Percentiles rank a stretch among this genome's conserved stretches.
These are phyloP conservation scores for Hebeloma cylindrosporum DNA, from an alignment of 768 basidiomycete species.

Conservation along the genomic window DNA sequence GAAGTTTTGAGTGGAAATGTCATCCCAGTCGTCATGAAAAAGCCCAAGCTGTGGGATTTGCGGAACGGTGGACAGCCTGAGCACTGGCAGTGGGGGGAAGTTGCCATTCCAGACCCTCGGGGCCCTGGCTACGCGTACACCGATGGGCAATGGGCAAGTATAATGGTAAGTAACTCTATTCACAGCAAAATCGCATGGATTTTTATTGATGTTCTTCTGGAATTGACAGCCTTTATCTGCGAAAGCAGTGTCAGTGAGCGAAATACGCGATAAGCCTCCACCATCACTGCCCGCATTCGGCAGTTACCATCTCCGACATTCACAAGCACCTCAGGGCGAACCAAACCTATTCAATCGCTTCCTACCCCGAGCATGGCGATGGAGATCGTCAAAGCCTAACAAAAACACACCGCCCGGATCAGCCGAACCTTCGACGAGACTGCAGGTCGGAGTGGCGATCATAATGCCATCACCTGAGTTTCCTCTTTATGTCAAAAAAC, in stretches of 20 bases:
- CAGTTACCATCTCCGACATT: too few relatives aligned
- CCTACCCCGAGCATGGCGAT: constrained; percentile 3
- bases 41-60: constrained; percentile 48
- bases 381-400: constrained; percentile 4
- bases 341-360: background rate
- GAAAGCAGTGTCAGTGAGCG: constrained; percentile 10
- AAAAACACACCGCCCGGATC: constrained; percentile 10
- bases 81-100: constrained; percentile 13
- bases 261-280: background rate
- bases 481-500: constrained; percentile 15
- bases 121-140: too few relatives aligned
- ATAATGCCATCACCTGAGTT: constrained; percentile 37
- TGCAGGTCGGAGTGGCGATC: constrained; percentile 42
- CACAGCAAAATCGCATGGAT: too few relatives aligned
- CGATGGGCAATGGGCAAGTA: constrained; percentile 35
- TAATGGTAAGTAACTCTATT: constrained; percentile 37
- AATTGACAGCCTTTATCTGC: constrained; percentile 22
- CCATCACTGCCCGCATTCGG: too few relatives aligned
- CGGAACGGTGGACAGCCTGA: constrained; percentile 24
- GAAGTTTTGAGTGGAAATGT: background rate
- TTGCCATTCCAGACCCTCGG: too few relatives aligned
- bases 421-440: constrained; percentile 11
- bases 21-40: constrained; percentile 22
- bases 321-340: too few relatives aligned
- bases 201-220: too few relatives aligned